phyloP scores from a whole-genome alignment of 1,284 basidiomycete species.

The Albatrellus sp. region DNA sequence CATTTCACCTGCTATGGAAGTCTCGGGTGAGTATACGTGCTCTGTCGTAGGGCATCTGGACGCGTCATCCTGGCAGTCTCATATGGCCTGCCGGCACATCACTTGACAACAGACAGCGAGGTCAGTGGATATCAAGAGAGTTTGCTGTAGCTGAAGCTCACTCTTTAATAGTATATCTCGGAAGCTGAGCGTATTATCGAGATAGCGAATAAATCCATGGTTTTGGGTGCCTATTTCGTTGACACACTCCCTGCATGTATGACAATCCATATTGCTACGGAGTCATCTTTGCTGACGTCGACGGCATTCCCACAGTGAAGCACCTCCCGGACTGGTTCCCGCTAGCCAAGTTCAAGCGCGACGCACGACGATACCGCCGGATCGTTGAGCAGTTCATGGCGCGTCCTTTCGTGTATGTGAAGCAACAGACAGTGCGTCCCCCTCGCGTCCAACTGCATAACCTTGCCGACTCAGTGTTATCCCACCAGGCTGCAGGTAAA shows the following conservation, averaged over 20 bases:
- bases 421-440: slow-evolving; percentile 1
- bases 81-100: background rate
- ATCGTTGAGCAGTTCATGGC: background rate
- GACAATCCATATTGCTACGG: background rate
- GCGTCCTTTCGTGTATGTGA: background rate
- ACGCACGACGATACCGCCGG: background rate
- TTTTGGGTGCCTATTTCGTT: background rate
- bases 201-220: background rate
- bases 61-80: background rate
- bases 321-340: background rate
- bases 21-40: background rate
- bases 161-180: too few species aligned
- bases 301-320: background rate
- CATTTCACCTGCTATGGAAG: too few species aligned
- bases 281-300: background rate
- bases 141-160: background rate
- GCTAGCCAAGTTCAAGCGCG: background rate
- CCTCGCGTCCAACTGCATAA: background rate
- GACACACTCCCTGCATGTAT: background rate
- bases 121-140: background rate
- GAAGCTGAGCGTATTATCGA: too few species aligned
- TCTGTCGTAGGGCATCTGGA: background rate
- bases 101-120: background rate
- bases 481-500: background rate
- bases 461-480: background rate